Base-by-base conservation (phyloP, 768 basidiomycete species). In the Leucogyrophana mollusca region DNA sequence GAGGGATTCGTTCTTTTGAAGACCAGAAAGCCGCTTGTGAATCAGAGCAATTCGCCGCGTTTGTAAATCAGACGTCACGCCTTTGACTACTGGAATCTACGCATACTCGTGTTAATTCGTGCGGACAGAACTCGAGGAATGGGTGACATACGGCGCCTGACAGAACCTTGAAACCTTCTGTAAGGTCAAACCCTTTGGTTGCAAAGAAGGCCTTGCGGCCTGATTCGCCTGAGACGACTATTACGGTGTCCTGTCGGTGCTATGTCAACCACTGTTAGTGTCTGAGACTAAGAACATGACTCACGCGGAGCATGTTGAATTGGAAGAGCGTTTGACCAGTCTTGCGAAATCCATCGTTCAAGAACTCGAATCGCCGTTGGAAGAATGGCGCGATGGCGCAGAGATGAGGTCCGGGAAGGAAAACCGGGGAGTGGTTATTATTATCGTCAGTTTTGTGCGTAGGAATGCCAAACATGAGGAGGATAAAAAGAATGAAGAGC, bases 101-200 rank as follows among this genome's bases (percentile, higher is more conserved):
- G n/a, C n/a, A n/a, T 44, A 47, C 36, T 44, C 22, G 46, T 44
- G 44, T 51, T 55, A 53, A 39, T 49, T 50, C 57, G 39, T 22
- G 47, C 39, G 46, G 30, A 57, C 49, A 43, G 46, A 42, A n/a
- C 47, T 49, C 32, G 43, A 7, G 21, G 16, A 22, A 17, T 25
- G 16, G 18, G 33, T 14, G 37, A 78, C 84, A 53, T 61, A 89
- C 87, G 45, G 84, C 86, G 41, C 87, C 87, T 40, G 85, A 86
- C 50, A 90, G 74, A 57, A 87, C 78, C 57, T 82, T 85, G 73
- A 87, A 90, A 4, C 86, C 87, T 69, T 87, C 85, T 34, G 81
- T 83, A 41, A 90, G 76, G 64, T 89, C 85, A 51, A 90, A 78
- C 17, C 77, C 77, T 64, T 79, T 82, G 46, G 83, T 79, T 3